phyloP scores from a whole-genome alignment of 345 rosid species.

The Xanthoceras sorbifolium region DNA sequence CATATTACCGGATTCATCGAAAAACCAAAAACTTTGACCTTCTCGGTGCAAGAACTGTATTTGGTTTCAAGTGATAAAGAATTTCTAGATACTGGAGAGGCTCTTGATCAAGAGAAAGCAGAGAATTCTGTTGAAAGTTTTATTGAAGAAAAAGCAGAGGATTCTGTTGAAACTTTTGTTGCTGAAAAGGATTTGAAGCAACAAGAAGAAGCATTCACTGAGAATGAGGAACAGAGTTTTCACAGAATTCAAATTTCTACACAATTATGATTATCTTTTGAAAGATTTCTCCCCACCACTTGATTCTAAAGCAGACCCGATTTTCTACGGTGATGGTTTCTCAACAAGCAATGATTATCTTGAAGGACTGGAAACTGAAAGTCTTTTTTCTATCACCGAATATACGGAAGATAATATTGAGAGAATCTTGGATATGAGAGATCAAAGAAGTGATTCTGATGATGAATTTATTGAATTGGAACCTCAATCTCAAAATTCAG shows the following conservation, averaged over 20 bases:
- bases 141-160: conserved; percentile 7
- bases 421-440: background rate
- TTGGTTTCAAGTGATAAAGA: conserved; percentile 10
- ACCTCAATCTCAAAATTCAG: conserved; percentile 31
- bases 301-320: background rate
- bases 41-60: conserved; percentile 40
- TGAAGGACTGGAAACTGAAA: conserved; percentile 33
- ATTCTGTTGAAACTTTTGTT: background rate
- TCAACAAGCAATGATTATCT: background rate
- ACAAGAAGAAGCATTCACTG: background rate
- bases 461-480: conserved; percentile 55
- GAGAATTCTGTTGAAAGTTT: conserved; percentile 21
- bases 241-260: background rate
- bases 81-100: background rate
- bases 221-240: conserved; percentile 5
- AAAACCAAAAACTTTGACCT: conserved; percentile 45
- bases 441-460: conserved; percentile 33
- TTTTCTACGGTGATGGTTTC: background rate
- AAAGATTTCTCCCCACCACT: background rate
- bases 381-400: background rate
- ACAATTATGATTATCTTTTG: background rate
- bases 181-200: conserved; percentile 7
- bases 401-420: conserved; percentile 21
- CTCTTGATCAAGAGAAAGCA: conserved; percentile 18
- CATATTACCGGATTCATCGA: conserved; percentile 50